Conservation (phyloP, 129 eudicot species). For the Erigeron canadensis region DNA sequence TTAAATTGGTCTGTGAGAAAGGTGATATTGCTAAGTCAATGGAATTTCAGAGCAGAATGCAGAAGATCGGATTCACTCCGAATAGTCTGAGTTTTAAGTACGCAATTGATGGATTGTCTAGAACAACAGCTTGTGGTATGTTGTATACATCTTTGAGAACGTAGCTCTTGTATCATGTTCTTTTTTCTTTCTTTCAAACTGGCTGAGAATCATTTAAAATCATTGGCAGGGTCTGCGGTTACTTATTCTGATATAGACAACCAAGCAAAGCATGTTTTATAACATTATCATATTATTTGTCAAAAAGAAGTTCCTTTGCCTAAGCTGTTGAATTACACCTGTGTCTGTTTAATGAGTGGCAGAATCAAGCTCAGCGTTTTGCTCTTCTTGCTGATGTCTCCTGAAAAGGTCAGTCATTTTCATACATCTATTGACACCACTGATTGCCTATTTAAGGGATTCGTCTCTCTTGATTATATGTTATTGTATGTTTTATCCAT, state of each 20-base stretch:
- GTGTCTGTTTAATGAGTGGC: background rate
- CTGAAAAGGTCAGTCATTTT: conserved; percentile 14
- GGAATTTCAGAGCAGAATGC: conserved; percentile 66
- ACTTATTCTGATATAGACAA: background rate
- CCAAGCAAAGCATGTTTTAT: background rate
- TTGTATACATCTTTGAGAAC: background rate
- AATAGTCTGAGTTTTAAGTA: conserved; percentile 61
- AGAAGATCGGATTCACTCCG: conserved; percentile 57
- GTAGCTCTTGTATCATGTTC: background rate
- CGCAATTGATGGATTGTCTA: conserved; percentile 54
- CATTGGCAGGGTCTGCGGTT: background rate
- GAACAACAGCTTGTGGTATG: conserved; percentile 27
- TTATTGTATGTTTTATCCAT: no score
- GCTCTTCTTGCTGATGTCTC: background rate
- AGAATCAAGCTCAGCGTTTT: background rate
- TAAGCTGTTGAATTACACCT: background rate
- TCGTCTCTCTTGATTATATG: no score
- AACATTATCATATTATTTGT: background rate
- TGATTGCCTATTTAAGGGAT: background rate
- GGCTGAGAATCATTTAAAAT: background rate
- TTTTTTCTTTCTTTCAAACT: background rate
- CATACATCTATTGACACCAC: background rate
- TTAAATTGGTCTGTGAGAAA: conserved; percentile 48
- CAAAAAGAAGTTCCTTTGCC: background rate
- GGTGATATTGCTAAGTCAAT: conserved; percentile 47